Base-by-base conservation (phyloP, 1,284 basidiomycete species). In the Xerocomus minutiporus region DNA sequence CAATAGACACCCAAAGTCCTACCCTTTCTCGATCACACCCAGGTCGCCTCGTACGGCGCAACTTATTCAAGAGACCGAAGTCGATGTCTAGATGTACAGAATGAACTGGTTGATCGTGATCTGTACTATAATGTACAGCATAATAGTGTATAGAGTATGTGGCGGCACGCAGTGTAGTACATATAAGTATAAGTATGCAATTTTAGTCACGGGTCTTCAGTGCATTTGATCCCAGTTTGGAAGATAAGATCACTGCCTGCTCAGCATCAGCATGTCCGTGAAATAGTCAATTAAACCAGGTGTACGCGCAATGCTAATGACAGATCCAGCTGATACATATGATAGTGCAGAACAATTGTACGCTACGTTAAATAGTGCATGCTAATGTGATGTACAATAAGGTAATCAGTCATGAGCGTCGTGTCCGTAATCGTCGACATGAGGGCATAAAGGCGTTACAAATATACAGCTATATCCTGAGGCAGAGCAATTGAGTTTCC, bases 1-100 rank as follows among this genome's bases (percentile, higher is more conserved):
- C 41, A 38, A 40, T 36, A 57, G 57, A 39, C 55, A 58, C 31
- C 55, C 59, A 5, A 59, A 57, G 46, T 39, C 55, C 8, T 68
- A 46, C 49, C 53, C 61, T 13, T 68, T 65, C 48, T 57, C 31
- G 29, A 72, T 72, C 46, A 59, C 56, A 35, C 65, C 64, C 13
- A 61, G 70, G 34, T 69, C 62, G 1, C 41, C 55, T n/a, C 54
- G 48, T 42, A 51, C 47, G 5, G 36, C 43, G 4, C 55, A 47
- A 28, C 51, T 59, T 8, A 15, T 59, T 50, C 65, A 62, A 29
- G 48, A 54, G 38, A 46, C 44, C 26, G 46, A 54, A 23, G 25
- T 50, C 11, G 50, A 57, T 42, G 32, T 2, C 9, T 56, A 38
- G 43, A 41, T 39, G 29, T 6, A 35, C n/a, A 20, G 15, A n/a